Evolutionary conservation across 2,329 filamentous ascomycete genomes (phyloP), one percentile per base, ranked within the genome.

Genomic region (Alternaria sp.): DNA sequence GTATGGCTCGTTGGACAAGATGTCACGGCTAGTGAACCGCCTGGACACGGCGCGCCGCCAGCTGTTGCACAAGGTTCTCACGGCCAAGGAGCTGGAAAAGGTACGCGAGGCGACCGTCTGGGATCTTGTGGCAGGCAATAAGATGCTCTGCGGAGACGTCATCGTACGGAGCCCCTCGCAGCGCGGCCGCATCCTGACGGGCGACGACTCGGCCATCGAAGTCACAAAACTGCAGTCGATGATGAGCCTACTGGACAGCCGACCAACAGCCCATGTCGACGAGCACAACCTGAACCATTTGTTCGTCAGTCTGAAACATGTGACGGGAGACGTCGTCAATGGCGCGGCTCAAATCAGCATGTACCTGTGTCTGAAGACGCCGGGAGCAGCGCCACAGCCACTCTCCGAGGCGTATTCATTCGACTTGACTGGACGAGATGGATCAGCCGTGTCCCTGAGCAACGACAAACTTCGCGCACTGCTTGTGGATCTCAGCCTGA

Each of bases 81-180:
- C 96, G 0, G 87, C 88, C 23, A 90, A 92, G 78, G 96, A 99
- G 81, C 90, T 96, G 73, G 85, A 88, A n/a, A 84, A 83, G 40
- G 83, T 98, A 63, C 90, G 96, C 63, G 93, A 97, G 77, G 91
- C 91, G 78, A 96, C 93, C 0, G 93, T 99, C 1, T 99, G 96
- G 96, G 93, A 97, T 73, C 84, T 99, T 53, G 95, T 98, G 3
- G 89, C 87, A 46, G 95, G 95, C 47, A 99, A 99, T 82, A 98
- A 97, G 81, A 87, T 98, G 73, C 91, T 97, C 58, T 93, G 90
- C 65, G 93, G 93, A 54, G 94, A 98, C 77, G 91, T 99, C 51
- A 97, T 99, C 77, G 96, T 99, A 62, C 90, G 96, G 28, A 96
- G 96, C 79, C 93, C 96, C 2, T 87, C 86, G 19, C 90, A 94